These are phyloP conservation scores for Halophytophthora batemanensis DNA, from an alignment of 352 stramenopile genomes.

Conservation along the genomic window DNA sequence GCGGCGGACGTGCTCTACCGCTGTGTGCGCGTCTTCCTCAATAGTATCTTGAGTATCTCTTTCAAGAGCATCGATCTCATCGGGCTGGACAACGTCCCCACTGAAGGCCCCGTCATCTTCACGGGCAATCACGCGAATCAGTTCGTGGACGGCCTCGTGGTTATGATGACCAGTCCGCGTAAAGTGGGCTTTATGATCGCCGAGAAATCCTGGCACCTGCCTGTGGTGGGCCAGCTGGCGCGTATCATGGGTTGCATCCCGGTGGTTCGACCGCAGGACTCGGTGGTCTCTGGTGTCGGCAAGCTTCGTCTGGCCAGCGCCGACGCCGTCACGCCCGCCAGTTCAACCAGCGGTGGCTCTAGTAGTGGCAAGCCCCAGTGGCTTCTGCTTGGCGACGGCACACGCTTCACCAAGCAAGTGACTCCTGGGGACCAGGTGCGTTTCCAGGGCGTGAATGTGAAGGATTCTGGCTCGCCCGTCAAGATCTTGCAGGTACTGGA, in stretches of 20 bases:
- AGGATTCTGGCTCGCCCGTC: constrained; percentile 79
- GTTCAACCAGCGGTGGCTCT: constrained; percentile 21
- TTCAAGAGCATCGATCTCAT: constrained; percentile 98
- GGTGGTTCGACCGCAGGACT: constrained; percentile 95
- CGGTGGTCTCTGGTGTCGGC: constrained; percentile 64
- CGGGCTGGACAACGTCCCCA: constrained; percentile 94
- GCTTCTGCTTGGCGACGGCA: constrained; percentile 60
- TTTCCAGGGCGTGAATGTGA: constrained; percentile 70
- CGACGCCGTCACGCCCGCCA: constrained; percentile 23
- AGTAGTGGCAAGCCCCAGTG: constrained; percentile 24
- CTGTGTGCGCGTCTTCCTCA: constrained; percentile 92
- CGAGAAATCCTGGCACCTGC: constrained; percentile 94
- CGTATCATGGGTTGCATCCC: constrained; percentile 95
- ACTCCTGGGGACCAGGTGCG: constrained; percentile 79
- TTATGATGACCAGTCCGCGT: constrained; percentile 93
- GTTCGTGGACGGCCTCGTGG: constrained; percentile 97
- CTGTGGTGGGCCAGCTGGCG: constrained; percentile 93
- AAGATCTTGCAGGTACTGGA: constrained; percentile 82
- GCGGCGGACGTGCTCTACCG: constrained; percentile 77
- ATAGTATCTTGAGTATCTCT: constrained; percentile 97
- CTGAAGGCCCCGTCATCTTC: constrained; percentile 96
- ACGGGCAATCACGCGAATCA: constrained; percentile 98
- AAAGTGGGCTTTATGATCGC: constrained; percentile 97
- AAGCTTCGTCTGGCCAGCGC: constrained; percentile 55
- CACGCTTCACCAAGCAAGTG: constrained; percentile 72